Evolutionary conservation across 306 rosid genomes (phyloP).

Genomic region (Alnus rubra): DNA sequence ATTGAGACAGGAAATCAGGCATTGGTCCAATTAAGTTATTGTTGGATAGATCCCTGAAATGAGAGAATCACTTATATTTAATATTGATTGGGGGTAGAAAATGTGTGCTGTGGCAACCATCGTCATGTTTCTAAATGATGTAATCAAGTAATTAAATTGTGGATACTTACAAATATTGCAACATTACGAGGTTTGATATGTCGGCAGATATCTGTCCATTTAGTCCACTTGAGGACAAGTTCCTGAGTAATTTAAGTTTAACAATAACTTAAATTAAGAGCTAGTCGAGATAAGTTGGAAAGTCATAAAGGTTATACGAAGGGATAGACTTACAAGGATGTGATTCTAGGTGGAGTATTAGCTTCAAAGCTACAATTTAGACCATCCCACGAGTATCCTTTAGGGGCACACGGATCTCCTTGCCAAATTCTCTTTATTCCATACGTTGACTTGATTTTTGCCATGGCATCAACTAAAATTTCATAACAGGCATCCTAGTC

Average conservation of each 20-base stretch:
- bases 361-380: conserved; percentile 39
- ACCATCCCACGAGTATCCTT: conserved; percentile 51
- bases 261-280: background rate
- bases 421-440: conserved; percentile 47
- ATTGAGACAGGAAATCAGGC: conserved; percentile 36
- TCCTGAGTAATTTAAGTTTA: conserved; percentile 33
- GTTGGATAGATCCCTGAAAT: conserved; percentile 63
- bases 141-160: background rate
- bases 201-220: conserved; percentile 37
- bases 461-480: conserved; percentile 49
- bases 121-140: background rate
- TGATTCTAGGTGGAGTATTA: conserved; percentile 42
- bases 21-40: conserved; percentile 42
- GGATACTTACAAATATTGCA: conserved; percentile 48
- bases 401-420: conserved; percentile 66
- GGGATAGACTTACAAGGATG: conserved; percentile 43
- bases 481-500: background rate
- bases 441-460: conserved; percentile 51
- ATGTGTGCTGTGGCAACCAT: too few relatives aligned
- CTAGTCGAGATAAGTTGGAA: background rate
- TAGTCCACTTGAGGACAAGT: conserved; percentile 51
- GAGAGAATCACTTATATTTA: conserved; percentile 2
- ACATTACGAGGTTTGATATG: conserved; percentile 41
- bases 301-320: background rate
- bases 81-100: too few relatives aligned